These are phyloP conservation scores for Carex pumila DNA, from an alignment of 176 grass and related monocot species.

Conservation along the genomic window DNA sequence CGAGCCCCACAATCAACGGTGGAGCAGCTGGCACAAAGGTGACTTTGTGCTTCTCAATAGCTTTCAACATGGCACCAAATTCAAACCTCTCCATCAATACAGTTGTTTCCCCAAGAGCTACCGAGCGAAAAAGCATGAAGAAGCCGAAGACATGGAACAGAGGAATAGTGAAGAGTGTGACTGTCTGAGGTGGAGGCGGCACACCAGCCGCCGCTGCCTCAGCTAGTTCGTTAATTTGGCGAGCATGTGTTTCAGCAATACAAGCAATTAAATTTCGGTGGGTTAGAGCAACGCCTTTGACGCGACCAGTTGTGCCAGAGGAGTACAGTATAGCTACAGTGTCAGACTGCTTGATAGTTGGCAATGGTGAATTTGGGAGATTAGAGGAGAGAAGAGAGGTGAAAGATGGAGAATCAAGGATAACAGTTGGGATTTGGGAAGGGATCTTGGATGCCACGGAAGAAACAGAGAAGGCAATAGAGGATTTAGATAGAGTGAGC, in stretches of 20 bases:
- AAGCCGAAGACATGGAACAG: conserved; percentile 79
- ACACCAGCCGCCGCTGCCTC: conserved; percentile 30
- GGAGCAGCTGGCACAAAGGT: conserved; percentile 50
- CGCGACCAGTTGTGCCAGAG: conserved; percentile 70
- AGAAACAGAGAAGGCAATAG: conserved; percentile 30
- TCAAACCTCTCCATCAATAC: conserved; percentile 80
- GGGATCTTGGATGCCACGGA: conserved; percentile 14
- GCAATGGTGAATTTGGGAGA: neutral
- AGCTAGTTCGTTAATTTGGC: neutral
- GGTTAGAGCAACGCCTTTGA: conserved; percentile 61
- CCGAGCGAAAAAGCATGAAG: conserved; percentile 48
- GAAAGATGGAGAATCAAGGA: conserved; percentile 45
- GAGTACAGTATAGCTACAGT: conserved; percentile 72
- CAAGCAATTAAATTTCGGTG: conserved; percentile 69
- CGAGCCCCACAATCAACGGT: conserved; percentile 60
- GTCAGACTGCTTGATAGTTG: conserved; percentile 61
- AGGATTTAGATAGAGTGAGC: conserved; percentile 12
- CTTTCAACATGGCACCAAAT: conserved; percentile 38
- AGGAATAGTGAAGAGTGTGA: conserved; percentile 46
- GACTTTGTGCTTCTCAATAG: conserved; percentile 56
- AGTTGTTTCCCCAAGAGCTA: conserved; percentile 58
- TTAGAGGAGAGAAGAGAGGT: conserved; percentile 1
- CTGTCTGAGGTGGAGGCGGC: conserved; percentile 18
- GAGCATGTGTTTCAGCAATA: conserved; percentile 2
- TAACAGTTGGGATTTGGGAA: neutral